phyloP scores from a whole-genome alignment of 2,329 filamentous ascomycete genomes.

The Fusarium sublunatum region DNA sequence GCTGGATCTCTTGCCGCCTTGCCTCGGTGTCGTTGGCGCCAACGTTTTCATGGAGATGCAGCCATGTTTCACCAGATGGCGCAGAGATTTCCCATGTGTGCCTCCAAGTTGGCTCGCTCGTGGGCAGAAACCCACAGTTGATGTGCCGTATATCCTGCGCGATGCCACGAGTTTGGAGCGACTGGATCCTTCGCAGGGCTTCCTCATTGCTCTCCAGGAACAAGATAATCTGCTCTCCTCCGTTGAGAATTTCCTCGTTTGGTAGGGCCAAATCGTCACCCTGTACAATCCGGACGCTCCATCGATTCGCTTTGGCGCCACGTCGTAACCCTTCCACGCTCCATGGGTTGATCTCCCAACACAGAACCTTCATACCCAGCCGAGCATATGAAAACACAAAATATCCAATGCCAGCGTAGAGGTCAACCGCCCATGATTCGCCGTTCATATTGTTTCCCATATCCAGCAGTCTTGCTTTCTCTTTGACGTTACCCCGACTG shows the following conservation, averaged over 20 bases:
- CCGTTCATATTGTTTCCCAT: constrained; percentile 53
- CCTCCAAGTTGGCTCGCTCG: constrained; percentile 65
- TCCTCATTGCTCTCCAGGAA: constrained; percentile 75
- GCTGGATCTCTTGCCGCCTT: constrained; percentile 61
- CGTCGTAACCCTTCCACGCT: constrained; percentile 84
- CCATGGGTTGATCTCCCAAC: constrained; percentile 93
- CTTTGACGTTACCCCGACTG: constrained; percentile 86
- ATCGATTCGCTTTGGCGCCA: constrained; percentile 77
- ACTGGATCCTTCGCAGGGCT: constrained; percentile 58
- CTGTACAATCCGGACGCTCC: constrained; percentile 67
- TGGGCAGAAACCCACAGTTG: constrained; percentile 72
- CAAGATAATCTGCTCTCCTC: constrained; percentile 69
- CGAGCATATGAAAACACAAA: constrained; percentile 87
- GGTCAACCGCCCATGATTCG: constrained; percentile 72
- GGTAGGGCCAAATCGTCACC: constrained; percentile 53
- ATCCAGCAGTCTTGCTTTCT: constrained; percentile 80
- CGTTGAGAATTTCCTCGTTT: constrained; percentile 53
- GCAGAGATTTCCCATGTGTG: constrained; percentile 60
- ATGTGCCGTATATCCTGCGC: constrained; percentile 63
- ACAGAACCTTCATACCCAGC: constrained; percentile 78
- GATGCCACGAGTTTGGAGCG: constrained; percentile 51
- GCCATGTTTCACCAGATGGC: constrained; percentile 58
- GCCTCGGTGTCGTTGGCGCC: constrained; percentile 63
- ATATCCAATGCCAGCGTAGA: constrained; percentile 95
- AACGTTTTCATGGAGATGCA: constrained; percentile 76